These are phyloP conservation scores for Corylus avellana DNA, from an alignment of 306 rosid species.

Conservation along the genomic window DNA sequence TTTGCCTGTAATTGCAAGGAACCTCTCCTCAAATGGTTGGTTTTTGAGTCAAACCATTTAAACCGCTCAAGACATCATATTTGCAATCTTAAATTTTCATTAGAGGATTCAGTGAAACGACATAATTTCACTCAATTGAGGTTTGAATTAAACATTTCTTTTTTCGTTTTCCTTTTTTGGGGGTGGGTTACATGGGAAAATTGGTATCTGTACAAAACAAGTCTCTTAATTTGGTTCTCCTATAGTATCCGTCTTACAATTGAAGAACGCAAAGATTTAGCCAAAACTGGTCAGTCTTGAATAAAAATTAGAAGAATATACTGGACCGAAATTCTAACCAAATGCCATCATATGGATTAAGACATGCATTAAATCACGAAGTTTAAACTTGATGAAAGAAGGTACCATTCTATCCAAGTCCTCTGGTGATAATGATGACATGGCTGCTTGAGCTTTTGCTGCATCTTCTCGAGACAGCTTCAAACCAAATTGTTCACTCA, in stretches of 20 bases:
- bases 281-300: not conserved
- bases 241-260: not conserved
- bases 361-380: not conserved
- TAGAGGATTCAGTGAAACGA: not conserved
- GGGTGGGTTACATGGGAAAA: too few species aligned
- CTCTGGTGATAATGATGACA: conserved; percentile 87
- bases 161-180: not conserved
- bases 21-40: not conserved
- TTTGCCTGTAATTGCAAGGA: not conserved
- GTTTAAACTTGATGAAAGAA: conserved; percentile 10
- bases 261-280: not conserved
- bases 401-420: conserved; percentile 87
- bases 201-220: not conserved
- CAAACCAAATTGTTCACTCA: conserved; percentile 89
- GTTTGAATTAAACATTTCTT: not conserved
- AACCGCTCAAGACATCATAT: not conserved
- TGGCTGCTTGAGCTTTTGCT: conserved; percentile 75
- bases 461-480: conserved; percentile 91
- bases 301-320: not conserved
- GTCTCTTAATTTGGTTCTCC: not conserved
- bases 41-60: not conserved
- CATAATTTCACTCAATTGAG: not conserved
- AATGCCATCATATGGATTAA: not conserved
- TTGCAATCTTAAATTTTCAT: not conserved
- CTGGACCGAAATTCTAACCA: not conserved